Evolutionary conservation across 305 asterid species (phyloP).

Genomic region (Fraxinus sp.): DNA sequence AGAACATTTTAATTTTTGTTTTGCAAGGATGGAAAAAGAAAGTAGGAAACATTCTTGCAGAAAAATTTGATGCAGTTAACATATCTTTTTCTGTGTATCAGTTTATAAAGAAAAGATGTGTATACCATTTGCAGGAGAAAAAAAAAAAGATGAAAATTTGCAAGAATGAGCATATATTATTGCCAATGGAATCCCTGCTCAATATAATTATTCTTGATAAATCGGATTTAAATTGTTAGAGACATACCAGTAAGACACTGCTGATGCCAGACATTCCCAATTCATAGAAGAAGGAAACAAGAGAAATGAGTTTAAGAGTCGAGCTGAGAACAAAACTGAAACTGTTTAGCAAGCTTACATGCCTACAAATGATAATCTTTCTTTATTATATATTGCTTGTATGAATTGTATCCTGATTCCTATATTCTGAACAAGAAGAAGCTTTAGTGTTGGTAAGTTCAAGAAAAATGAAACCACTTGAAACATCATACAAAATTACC

Average conservation of each 20-base stretch:
- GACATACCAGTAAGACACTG: conserved; percentile 65
- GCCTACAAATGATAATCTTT: background rate
- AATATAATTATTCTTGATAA: background rate
- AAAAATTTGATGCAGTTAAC: background rate
- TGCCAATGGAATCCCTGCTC: background rate
- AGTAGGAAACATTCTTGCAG: background rate
- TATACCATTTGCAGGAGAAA: background rate
- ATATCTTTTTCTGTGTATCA: background rate
- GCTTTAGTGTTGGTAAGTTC: background rate
- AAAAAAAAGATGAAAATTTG: background rate
- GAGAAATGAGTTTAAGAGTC: conserved; percentile 65
- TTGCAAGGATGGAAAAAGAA: background rate
- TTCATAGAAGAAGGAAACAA: conserved; percentile 83
- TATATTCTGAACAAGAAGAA: background rate
- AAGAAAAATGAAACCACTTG: background rate
- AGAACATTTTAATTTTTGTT: background rate
- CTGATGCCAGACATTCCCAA: conserved; percentile 90
- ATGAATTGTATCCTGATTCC: conserved; percentile 1
- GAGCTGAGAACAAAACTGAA: conserved; percentile 45
- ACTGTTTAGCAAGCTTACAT: conserved; percentile 20
- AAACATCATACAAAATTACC: conserved; percentile 37
- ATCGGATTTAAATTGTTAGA: background rate
- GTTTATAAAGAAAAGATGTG: background rate
- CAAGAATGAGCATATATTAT: background rate
- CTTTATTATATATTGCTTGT: background rate